Evolutionary conservation across 2,329 filamentous ascomycete genomes (phyloP), one percentile per base, ranked within the genome.

Genomic region (Fusarium longipes): DNA sequence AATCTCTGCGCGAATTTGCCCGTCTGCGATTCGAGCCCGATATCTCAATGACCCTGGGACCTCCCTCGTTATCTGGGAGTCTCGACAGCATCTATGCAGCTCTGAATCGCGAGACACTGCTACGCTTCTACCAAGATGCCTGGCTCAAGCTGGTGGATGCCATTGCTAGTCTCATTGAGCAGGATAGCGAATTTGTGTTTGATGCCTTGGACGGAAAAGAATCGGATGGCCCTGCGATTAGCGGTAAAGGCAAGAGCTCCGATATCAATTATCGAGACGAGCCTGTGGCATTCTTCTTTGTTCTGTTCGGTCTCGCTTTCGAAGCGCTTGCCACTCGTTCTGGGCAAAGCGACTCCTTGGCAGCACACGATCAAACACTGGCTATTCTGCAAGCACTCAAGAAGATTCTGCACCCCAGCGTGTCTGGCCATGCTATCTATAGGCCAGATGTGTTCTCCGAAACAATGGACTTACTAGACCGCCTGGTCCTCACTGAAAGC

Each of bases 251-350:
- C 17, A 92, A 91, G 75, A 86, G 85, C 5, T 85, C 89, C 47
- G 92, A 95, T 68, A 98, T 99, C 81, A 98, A 98, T 78, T 99
- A 99, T 77, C 92, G 96, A 45, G 95, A 98, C 74, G 96, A 99
- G 76, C 96, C 96, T 1, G 93, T 98, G 2, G 96, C 96, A 1
- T 99, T 99, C 84, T 99, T 99, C 82, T 99, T 99, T 74, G 95
- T 99, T 15, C 86, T 99, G 0, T 99, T 98, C 72, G 96, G 96
- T 12, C 90, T 99, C 57, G 93, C 95, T 0, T 98, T 99, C 71
- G 96, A 99, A 79, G 95, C 96, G 18, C 86, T 99, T 22, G 95
- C 95, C 9, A 93, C 93, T 8, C 89, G 93, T 44, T 90, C 91
- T 7, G 77, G 78, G 3, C 78, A 80, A 49, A 75, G 68, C 51